These are phyloP conservation scores for Mycena polygramma DNA, from an alignment of 768 basidiomycete species.

Conservation along the genomic window DNA sequence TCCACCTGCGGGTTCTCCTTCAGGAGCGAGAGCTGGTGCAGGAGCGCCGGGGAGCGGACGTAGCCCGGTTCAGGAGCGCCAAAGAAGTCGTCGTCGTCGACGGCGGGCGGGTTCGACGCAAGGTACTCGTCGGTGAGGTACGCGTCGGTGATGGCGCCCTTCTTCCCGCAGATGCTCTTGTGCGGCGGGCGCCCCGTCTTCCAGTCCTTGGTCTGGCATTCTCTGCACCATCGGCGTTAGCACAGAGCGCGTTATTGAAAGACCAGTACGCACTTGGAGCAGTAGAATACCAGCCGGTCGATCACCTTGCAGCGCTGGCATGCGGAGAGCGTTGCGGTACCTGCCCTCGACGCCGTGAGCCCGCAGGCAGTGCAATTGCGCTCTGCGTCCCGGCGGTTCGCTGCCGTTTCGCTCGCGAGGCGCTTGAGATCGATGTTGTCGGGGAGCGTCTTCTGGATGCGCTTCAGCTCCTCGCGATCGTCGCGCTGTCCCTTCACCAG, in stretches of 20 bases:
- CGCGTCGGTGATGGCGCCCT: constrained; percentile 27
- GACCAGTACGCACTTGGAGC: constrained; percentile 28
- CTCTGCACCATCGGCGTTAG: not conserved
- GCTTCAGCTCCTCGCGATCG: constrained; percentile 16
- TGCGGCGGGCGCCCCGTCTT: constrained; percentile 35
- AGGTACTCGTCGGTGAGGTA: constrained; percentile 15
- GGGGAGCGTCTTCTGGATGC: not conserved
- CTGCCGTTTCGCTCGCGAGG: constrained; percentile 11
- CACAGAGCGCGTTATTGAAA: not conserved
- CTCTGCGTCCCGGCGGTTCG: constrained; percentile 14
- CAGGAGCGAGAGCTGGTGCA: constrained; percentile 37
- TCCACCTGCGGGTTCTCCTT: constrained; percentile 33
- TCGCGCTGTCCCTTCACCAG: constrained; percentile 22
- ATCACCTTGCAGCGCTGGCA: constrained; percentile 30
- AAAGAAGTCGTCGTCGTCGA: constrained; percentile 23
- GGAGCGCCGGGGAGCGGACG: constrained; percentile 38
- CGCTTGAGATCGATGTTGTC: constrained; percentile 11
- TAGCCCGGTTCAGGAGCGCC: constrained; percentile 29
- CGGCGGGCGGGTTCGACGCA: not conserved
- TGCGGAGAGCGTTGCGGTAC: constrained; percentile 18
- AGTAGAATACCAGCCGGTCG: constrained; percentile 31
- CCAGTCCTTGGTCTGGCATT: constrained; percentile 37
- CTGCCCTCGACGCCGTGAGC: constrained; percentile 31
- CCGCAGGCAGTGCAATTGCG: constrained; percentile 33
- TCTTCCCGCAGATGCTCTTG: constrained; percentile 38